phyloP scores from a whole-genome alignment of 2,329 filamentous ascomycete genomes.

The Pseudogymnoascus sp. region DNA sequence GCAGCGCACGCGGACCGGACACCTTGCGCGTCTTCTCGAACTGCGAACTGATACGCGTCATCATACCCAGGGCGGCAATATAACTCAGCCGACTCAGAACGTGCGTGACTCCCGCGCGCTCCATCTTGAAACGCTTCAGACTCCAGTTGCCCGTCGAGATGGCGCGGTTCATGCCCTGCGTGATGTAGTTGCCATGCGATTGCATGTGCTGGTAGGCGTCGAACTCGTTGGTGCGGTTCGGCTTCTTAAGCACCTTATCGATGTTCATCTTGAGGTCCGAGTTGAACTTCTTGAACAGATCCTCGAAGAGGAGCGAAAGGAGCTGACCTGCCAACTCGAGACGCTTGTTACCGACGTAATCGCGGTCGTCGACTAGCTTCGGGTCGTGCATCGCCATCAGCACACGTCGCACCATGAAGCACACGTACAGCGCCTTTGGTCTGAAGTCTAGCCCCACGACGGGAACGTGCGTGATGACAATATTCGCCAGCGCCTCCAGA shows the following conservation, averaged over 20 bases:
- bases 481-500: constrained; percentile 82
- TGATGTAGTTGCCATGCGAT: constrained; percentile 80
- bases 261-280: constrained; percentile 85
- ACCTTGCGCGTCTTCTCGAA: constrained; percentile 99
- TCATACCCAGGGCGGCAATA: constrained; percentile 96
- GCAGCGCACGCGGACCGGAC: constrained; percentile 86
- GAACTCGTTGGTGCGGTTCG: constrained; percentile 78
- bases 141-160: constrained; percentile 98
- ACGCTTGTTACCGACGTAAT: constrained; percentile 97
- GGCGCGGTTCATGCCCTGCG: constrained; percentile 85
- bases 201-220: constrained; percentile 81
- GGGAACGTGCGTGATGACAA: constrained; percentile 90
- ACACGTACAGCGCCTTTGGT: constrained; percentile 93
- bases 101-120: constrained; percentile 91
- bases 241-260: constrained; percentile 92
- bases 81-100: constrained; percentile 93
- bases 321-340: constrained; percentile 92
- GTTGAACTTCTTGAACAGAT: constrained; percentile 94
- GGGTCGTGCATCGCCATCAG: constrained; percentile 89
- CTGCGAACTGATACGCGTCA: constrained; percentile 97
- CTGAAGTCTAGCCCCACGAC: constrained; percentile 89
- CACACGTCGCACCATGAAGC: constrained; percentile 94
- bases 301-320: constrained; percentile 88
- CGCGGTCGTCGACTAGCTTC: constrained; percentile 86
- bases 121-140: constrained; percentile 98